Base-by-base conservation (phyloP, 176 grass and related monocot genomes). In the Aegilops tauschii region DNA sequence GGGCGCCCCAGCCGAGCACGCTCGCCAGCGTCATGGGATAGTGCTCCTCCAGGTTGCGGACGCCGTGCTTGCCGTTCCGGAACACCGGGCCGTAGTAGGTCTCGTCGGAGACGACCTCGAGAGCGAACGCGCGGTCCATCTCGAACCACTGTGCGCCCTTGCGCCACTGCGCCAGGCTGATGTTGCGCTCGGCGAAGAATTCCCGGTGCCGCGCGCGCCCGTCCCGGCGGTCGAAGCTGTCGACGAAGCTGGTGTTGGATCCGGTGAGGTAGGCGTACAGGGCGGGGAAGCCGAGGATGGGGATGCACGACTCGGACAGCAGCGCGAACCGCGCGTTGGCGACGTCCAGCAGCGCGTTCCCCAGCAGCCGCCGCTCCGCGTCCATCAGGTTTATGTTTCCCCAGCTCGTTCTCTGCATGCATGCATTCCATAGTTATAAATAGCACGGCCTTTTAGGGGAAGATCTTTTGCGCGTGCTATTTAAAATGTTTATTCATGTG, bases 91-190 rank as follows among this genome's bases (percentile, higher is more conserved):
- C 27, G 27, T 89, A 90, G 82, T 90, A 94, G 86, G 3, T 13
- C 58, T 69, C 89, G 83, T 97, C 94, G 14, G 85, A 56, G 78
- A 94, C 65, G 4, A 91, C 81, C 66, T 87, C 71, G 21, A 92
- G 28, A 4, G 92, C 90, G 3, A 94, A 61, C 0, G 18, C 21
- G 2, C 94, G 82, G 81, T 92, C 74, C 79, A 97, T 85, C 61
- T 94, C 92, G 65, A 97, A 97, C 92, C 92, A 97, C 86, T 97
- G 92, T 17, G 90, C 61, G 4, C 94, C 94, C 82, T 97, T 97
- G 56, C 94, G 82, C 94, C 94, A 97, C 72, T 82, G 90, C 49
- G 71, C 45, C 34, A 44, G 58, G 80, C 54, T 88, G 85, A 85
- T 90, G 58, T 86, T 82, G 6, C 83, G 91, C 4, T 56, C 49